Evolutionary conservation across 495 filamentous ascomycete species (phyloP).

Genomic region (Aspergillus ellipticus): DNA sequence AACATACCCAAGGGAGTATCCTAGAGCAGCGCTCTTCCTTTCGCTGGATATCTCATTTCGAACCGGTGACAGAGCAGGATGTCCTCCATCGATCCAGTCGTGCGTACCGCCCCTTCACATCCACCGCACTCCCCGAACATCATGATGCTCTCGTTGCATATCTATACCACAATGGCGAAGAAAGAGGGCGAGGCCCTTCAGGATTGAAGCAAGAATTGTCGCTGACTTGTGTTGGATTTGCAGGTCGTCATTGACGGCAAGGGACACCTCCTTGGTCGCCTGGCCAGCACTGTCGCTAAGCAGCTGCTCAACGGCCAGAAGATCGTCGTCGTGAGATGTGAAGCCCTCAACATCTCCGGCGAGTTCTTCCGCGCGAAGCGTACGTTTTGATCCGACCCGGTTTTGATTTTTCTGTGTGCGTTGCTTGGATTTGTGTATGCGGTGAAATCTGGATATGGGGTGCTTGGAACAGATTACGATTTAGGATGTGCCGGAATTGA

Average conservation of each 20-base stretch:
- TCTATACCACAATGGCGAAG: background rate
- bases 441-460: background rate
- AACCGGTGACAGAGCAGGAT: constrained; percentile 68
- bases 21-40: constrained; percentile 34
- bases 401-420: constrained; percentile 9
- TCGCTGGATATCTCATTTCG: constrained; percentile 37
- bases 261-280: constrained; percentile 98
- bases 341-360: constrained; percentile 99
- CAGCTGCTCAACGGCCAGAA: constrained; percentile 99
- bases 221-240: constrained; percentile 33
- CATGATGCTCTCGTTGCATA: background rate
- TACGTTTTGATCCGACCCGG: constrained; percentile 57
- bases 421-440: constrained; percentile 4
- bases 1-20: constrained; percentile 45
- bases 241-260: constrained; percentile 99
- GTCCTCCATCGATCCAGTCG: constrained; percentile 96
- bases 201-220: constrained; percentile 4
- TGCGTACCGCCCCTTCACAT: constrained; percentile 52
- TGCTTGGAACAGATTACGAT: background rate
- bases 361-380: constrained; percentile 99
- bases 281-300: constrained; percentile 98
- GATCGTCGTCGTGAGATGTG: constrained; percentile 98
- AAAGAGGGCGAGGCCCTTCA: background rate
- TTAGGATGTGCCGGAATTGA: background rate
- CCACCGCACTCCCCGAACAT: constrained; percentile 13